Conservation (phyloP, 352 stramenopile genomes). For the Phytopythium aichiense region DNA sequence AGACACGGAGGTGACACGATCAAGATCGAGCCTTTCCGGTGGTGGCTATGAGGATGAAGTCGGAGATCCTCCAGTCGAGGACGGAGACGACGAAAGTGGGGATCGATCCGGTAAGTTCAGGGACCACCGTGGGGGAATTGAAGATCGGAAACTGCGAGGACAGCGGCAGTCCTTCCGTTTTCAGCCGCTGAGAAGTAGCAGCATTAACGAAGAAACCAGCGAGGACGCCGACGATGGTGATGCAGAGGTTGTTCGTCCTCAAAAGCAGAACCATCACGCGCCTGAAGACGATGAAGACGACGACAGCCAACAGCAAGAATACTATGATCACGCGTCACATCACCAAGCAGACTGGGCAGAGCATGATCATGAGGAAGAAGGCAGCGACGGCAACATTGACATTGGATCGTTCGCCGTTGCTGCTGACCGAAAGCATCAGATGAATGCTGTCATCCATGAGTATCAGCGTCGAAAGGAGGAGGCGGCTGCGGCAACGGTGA, state of each 20-base stretch:
- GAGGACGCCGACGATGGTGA: conserved; percentile 17
- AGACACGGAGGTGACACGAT: background rate
- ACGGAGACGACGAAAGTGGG: background rate
- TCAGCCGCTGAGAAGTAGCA: background rate
- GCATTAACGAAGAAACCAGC: conserved; percentile 2
- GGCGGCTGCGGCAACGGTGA: conserved; percentile 21
- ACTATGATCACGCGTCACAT: background rate
- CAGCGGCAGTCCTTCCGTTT: background rate
- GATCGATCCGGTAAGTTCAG: background rate
- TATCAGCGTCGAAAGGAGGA: conserved; percentile 12
- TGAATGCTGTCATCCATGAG: conserved; percentile 12
- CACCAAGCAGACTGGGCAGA: background rate
- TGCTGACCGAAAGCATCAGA: conserved; percentile 1
- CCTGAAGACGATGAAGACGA: background rate
- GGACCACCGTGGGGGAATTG: background rate
- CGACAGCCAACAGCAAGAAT: conserved; percentile 5
- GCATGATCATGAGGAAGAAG: background rate
- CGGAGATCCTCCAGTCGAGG: background rate
- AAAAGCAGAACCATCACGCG: background rate
- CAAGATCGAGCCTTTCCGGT: too few species aligned
- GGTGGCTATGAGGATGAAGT: background rate
- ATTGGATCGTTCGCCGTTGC: conserved; percentile 3
- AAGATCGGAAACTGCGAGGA: background rate
- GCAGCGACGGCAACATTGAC: background rate
- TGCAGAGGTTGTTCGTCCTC: background rate